phyloP scores from a whole-genome alignment of 495 filamentous ascomycete genomes.

The Penicillium pancosmium region DNA sequence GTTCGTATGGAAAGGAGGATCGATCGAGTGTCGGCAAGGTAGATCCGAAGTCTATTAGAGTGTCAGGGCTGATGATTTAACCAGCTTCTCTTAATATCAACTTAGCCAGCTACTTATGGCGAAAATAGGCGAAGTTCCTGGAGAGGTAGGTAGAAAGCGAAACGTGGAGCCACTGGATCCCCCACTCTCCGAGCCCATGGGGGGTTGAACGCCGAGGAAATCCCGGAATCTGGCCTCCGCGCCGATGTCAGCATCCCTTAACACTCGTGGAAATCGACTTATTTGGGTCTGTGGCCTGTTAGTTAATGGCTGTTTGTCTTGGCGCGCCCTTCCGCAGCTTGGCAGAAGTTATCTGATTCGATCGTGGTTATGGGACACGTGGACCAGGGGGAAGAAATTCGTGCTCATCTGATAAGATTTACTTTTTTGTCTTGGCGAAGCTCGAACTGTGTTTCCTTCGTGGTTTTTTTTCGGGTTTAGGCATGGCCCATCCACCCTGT shows the following conservation, averaged over 20 bases:
- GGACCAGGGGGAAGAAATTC: not conserved
- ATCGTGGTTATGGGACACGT: not conserved
- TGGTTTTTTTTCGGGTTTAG: not conserved
- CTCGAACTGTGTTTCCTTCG: not conserved
- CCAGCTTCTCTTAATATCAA: not conserved
- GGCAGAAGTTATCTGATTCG: slow-evolving; percentile 28
- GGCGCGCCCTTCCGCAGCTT: slow-evolving; percentile 15
- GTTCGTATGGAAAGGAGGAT: not conserved
- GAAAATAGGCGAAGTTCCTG: not conserved
- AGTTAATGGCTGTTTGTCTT: slow-evolving; percentile 7
- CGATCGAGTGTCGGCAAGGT: not conserved
- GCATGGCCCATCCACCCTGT: not conserved
- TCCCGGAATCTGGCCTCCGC: not conserved
- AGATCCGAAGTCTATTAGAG: not conserved
- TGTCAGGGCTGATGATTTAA: not conserved
- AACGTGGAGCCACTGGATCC: slow-evolving; percentile 7
- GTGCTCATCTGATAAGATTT: slow-evolving; percentile 5
- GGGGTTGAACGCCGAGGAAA: not conserved
- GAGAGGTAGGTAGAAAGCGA: slow-evolving; percentile 4
- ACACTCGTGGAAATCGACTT: not conserved
- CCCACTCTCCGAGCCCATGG: slow-evolving; percentile 6
- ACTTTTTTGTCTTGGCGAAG: not conserved
- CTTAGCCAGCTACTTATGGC: not conserved
- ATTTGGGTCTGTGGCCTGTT: slow-evolving; percentile 7
- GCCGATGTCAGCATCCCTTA: not conserved